Conservation (phyloP, 1,284 basidiomycete genomes). For the Irpex sp. region DNA sequence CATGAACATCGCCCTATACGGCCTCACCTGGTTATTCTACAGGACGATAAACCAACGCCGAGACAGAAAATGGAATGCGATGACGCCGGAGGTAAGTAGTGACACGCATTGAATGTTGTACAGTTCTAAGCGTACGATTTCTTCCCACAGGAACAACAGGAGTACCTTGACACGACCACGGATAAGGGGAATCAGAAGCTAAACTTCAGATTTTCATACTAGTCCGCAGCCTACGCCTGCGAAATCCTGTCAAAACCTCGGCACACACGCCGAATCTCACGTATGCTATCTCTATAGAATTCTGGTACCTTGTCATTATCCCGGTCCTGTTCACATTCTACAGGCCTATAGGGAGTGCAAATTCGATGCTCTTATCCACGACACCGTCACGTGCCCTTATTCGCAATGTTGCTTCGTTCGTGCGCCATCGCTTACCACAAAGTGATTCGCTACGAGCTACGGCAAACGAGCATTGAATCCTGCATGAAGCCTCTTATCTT, state of each 20-base stretch:
- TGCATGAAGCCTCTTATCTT: not conserved
- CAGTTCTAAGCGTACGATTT: not conserved
- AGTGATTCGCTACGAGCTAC: not conserved
- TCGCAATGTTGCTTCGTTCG: constrained; percentile 6
- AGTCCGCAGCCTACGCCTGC: constrained; percentile 9
- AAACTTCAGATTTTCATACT: constrained; percentile 58
- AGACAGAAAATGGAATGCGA: constrained; percentile 46
- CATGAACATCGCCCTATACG: constrained; percentile 43
- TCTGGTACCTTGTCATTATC: not conserved
- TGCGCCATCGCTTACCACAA: constrained; percentile 5
- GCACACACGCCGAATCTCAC: not conserved
- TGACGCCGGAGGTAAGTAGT: constrained; percentile 41
- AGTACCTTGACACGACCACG: constrained; percentile 52
- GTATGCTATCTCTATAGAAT: not conserved
- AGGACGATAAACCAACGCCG: constrained; percentile 44
- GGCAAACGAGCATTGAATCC: not conserved
- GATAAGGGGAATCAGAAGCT: constrained; percentile 52
- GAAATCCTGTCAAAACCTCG: not conserved
- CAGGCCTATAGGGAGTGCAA: not conserved
- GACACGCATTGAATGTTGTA: not conserved
- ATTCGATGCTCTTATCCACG: not conserved
- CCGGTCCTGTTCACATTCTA: not conserved
- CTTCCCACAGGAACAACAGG: constrained; percentile 39
- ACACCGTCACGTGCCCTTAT: constrained; percentile 5
- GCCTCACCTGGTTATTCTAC: constrained; percentile 50